Base-by-base conservation (phyloP, 139 green algal genomes). In the Nannochloris sp. region DNA sequence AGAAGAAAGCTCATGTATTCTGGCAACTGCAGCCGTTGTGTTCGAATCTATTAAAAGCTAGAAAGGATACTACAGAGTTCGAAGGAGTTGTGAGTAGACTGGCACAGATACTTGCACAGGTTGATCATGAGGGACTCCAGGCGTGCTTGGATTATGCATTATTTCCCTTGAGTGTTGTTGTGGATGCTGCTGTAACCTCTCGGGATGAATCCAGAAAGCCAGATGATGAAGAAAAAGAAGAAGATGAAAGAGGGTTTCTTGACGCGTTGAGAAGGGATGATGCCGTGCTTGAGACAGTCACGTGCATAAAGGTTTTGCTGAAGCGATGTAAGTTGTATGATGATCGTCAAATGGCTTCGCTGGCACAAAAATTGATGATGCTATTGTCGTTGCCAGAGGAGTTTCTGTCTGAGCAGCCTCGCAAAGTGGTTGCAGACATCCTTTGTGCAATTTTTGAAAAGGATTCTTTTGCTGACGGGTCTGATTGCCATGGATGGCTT, bases 61-160 rank as follows among this genome's bases (percentile, higher is more conserved):
- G 81, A 16, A 48, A 43, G 2, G 61, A 81, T 4, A 40, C 80
- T 2, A 60, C 70, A 44, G 48, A 16, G 3, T 66, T 86, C 34
- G 8, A 49, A 8, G 21, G 57, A 24, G 10, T 69, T 18, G 36
- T 77, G 23, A 27, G 9, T 37, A 62, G 48, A 9, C 34, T 70
- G 27, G 18, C 40, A 5, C 21, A 25, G 12, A 43, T 12, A 12
- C 21, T 51, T 44, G 15, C 4, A 19, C 10, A 51, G 25, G 43
- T 73, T 19, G 24, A 78, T 1, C 8, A 44, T 4, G 51, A 14
- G 0, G 82, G 79, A 2, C 40, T 91, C 31, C 23, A 19, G 14
- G 68, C 27, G 11, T 89, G 83, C 59, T 65, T 73, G 67, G 85
- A 90, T 48, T 92, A 93, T 25, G 55, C 84, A 3, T 66, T 81